Evolutionary conservation across 1,284 basidiomycete species (phyloP).

Genomic region (Trametes polyzona): DNA sequence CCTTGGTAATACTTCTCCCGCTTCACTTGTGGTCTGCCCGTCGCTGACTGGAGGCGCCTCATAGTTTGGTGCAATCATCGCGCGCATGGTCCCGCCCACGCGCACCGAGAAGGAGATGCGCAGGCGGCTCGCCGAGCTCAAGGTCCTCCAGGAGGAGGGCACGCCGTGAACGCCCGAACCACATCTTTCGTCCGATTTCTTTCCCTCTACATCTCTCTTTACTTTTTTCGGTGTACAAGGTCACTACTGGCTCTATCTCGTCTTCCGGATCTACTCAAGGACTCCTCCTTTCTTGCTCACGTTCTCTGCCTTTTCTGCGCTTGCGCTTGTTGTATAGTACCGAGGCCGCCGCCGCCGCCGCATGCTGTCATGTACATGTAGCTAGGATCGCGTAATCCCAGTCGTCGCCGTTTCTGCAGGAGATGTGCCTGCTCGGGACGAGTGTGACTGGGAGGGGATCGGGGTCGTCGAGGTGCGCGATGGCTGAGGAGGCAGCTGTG

Average conservation of each 20-base stretch:
- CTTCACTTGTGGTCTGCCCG: slow-evolving; percentile 12
- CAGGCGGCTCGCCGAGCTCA: slow-evolving; percentile 78
- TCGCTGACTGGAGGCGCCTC: neutral
- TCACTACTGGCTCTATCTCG: neutral
- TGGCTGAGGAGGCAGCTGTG: slow-evolving; percentile 12
- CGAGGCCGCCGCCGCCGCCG: too few species aligned
- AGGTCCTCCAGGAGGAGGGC: slow-evolving; percentile 63
- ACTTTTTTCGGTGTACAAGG: neutral
- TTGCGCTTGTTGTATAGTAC: slow-evolving; percentile 20
- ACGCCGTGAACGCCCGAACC: slow-evolving; percentile 43
- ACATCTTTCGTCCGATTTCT: neutral
- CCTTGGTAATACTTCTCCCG: slow-evolving; percentile 70
- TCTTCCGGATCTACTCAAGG: slow-evolving; percentile 12
- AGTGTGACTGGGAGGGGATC: slow-evolving; percentile 48
- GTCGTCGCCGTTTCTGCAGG: slow-evolving; percentile 44
- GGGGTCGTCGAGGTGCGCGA: slow-evolving; percentile 20
- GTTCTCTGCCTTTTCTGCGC: neutral
- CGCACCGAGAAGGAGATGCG: slow-evolving; percentile 89
- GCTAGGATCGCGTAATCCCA: slow-evolving; percentile 68
- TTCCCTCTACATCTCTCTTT: neutral
- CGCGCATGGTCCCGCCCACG: slow-evolving; percentile 83
- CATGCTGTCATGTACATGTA: slow-evolving; percentile 32
- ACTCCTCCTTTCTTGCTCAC: neutral
- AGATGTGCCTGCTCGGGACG: slow-evolving; percentile 58
- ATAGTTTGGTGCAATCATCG: slow-evolving; percentile 69